A percentile compares a stretch with the other conserved stretches of the same genome.
Evolutionary conservation across 2,329 filamentous ascomycete species (phyloP).

Genomic region (Paracorniculantispora psalliotae): DNA sequence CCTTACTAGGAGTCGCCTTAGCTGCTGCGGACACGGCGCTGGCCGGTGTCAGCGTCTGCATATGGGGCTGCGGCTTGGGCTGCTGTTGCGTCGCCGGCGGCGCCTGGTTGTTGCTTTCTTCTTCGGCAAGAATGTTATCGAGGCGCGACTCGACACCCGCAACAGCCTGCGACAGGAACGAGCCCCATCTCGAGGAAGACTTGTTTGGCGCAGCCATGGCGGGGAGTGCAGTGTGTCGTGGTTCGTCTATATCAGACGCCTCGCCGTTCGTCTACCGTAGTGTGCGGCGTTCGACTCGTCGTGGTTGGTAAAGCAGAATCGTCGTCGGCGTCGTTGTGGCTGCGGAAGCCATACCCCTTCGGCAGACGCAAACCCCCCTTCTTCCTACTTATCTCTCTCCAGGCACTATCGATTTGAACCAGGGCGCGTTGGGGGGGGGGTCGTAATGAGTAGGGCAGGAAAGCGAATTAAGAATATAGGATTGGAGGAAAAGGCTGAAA

Average conservation of each 20-base stretch:
- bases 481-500: not conserved
- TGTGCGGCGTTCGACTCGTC: not conserved
- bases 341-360: constrained; percentile 4
- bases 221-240: not conserved
- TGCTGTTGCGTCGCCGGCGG: constrained; percentile 28
- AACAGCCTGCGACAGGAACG: constrained; percentile 82
- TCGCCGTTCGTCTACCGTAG: not conserved
- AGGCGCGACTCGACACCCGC: constrained; percentile 90
- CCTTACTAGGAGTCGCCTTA: constrained; percentile 30
- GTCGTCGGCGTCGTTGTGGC: not conserved
- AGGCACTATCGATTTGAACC: not conserved
- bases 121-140: constrained; percentile 84
- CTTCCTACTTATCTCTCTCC: not conserved
- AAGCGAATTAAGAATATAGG: not conserved
- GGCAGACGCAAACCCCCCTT: not conserved
- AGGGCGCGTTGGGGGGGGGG: not conserved
- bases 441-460: not conserved
- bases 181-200: constrained; percentile 63
- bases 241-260: not conserved
- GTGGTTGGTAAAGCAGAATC: not conserved
- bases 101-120: constrained; percentile 43
- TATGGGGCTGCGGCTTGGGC: constrained; percentile 26
- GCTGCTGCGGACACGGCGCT: constrained; percentile 17
- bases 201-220: constrained; percentile 47
- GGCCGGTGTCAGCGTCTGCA: constrained; percentile 3